Base-by-base conservation (phyloP, 495 filamentous ascomycete genomes). In the Xylaria flabelliformis region DNA sequence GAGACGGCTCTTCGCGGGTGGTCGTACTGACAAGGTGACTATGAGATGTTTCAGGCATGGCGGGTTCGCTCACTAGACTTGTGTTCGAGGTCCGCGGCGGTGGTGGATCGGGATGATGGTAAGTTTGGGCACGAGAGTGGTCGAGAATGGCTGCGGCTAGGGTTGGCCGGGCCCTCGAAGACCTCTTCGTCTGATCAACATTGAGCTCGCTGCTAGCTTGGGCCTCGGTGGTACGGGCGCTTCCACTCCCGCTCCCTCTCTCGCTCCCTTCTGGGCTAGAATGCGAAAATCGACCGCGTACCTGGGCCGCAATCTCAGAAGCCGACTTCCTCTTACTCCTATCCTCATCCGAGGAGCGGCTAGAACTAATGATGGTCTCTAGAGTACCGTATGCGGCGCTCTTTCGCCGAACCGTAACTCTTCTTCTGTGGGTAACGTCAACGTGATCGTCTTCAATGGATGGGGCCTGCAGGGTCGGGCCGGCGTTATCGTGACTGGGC, bases 321-420 rank as follows among this genome's bases (percentile, higher is more conserved):
- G 85, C 86, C 6, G 84, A 75, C 46, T 86, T 88, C 76, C 85
- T 87, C 68, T 82, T 72, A 39, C 53, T 34, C 73, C 81, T 82
- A 44, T 86, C 86, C 73, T 88, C 86, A 34, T 87, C 85, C 7
- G 86, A 88, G 21, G 86, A 87, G 56, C 85, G 82, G 68, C 86
- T 88, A 0, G 83, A 85, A 55, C 84, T 87, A 81, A 88, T 88
- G 74, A 88, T 88, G 0, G 86, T 89, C 64, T 89, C 86, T 29
- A 89, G 70, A 4, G 86, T 88, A 6, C 85, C 84, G 67, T 87
- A 86, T 8, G 87, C 86, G 4, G 76, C 78, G 36, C 84, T 86
- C 69, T 80, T 84, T 59, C 83, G 74, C 68, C 83, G 75, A 32
- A 75, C 74, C 67, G 77, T 79, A 67, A 78, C 76, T 64, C 75